Evolutionary conservation across 768 basidiomycete species (phyloP).

Genomic region (Podaxis carcinomalis): DNA sequence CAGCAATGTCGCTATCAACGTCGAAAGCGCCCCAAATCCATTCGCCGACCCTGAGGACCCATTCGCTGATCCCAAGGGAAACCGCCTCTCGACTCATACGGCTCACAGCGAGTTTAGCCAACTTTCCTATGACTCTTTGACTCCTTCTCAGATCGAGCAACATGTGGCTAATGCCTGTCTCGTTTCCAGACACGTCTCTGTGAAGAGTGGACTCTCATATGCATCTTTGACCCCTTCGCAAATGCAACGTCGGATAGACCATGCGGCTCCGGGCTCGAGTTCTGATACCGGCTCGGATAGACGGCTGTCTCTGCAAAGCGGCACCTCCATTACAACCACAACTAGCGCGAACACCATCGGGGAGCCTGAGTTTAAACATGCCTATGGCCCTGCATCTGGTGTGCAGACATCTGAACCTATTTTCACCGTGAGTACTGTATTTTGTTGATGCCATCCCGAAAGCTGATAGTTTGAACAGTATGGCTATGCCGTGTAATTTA

Average conservation of each 20-base stretch:
- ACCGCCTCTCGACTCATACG: not conserved
- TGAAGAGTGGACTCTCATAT: conserved; percentile 4
- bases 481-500: conserved; percentile 4
- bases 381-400: not conserved
- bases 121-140: conserved; percentile 4
- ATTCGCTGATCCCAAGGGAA: not conserved
- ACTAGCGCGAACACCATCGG: not conserved
- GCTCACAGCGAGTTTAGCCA: not conserved
- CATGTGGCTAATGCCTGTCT: not conserved
- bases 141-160: not conserved
- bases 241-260: not conserved
- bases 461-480: not conserved
- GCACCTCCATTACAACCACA: not conserved
- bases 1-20: not conserved
- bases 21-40: not conserved
- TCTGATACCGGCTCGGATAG: not conserved
- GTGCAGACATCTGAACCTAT: not conserved
- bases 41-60: conserved; percentile 8
- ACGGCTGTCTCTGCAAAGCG: not conserved
- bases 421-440: not conserved
- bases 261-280: not conserved
- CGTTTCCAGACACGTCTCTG: not conserved
- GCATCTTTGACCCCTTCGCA: not conserved
- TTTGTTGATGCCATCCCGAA: not conserved
- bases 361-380: not conserved